Conservation (phyloP, 2,329 filamentous ascomycete genomes). For the Grosmannia penicillata region DNA sequence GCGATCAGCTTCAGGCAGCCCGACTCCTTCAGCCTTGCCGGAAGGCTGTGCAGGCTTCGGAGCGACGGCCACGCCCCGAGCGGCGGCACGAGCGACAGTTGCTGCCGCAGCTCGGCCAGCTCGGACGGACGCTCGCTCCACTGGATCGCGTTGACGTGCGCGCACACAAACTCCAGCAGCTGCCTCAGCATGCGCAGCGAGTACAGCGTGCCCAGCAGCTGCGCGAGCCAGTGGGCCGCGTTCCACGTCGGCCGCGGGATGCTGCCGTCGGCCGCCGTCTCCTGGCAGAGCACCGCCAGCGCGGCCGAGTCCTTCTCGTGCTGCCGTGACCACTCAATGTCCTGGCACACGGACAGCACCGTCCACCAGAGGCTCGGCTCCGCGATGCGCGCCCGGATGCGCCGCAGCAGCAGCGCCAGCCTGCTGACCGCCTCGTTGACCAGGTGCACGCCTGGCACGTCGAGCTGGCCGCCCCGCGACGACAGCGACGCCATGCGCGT, state of each 20-base stretch:
- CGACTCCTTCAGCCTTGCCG: conserved; percentile 4
- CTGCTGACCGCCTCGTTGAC: conserved; percentile 11
- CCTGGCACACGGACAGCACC: conserved; percentile 21
- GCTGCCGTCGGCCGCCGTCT: conserved; percentile 14
- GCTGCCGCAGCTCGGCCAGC: background rate
- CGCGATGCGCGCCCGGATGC: conserved; percentile 9
- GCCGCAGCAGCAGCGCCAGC: conserved; percentile 13
- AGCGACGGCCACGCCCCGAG: conserved; percentile 8
- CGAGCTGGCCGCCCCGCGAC: conserved; percentile 17
- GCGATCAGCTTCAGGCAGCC: conserved; percentile 4
- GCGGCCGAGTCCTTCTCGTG: conserved; percentile 18
- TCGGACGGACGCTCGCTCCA: background rate
- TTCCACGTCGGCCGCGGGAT: conserved; percentile 33
- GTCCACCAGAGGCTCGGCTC: conserved; percentile 17
- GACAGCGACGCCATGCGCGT: conserved; percentile 19
- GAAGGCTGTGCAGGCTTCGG: conserved; percentile 3
- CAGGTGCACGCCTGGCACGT: conserved; percentile 13
- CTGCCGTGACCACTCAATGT: conserved; percentile 17
- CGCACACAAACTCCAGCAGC: conserved; percentile 22
- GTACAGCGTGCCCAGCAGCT: conserved; percentile 45
- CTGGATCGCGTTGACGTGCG: background rate
- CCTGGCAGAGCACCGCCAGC: conserved; percentile 15
- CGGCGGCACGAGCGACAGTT: conserved; percentile 2
- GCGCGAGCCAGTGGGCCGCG: conserved; percentile 44
- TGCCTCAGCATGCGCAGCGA: conserved; percentile 43